These are phyloP conservation scores for Phytophthora macrochlamydospora DNA, from an alignment of 352 stramenopile genomes.

Conservation along the genomic window DNA sequence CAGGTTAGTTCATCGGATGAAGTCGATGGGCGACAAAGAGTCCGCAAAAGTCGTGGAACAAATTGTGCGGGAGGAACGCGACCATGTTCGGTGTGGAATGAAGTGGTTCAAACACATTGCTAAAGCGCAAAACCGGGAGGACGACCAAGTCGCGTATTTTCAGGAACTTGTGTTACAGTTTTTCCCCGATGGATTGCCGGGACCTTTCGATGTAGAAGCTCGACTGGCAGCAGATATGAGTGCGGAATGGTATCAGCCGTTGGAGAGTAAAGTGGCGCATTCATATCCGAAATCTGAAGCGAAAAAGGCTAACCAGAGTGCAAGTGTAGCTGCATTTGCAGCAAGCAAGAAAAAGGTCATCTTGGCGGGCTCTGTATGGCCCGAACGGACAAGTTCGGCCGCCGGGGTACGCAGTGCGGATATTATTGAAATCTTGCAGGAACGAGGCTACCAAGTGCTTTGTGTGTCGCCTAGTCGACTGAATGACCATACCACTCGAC, in stretches of 20 bases:
- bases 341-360: constrained; percentile 73
- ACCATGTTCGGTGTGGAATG: constrained; percentile 76
- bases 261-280: constrained; percentile 56
- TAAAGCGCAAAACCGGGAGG: constrained; percentile 32
- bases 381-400: constrained; percentile 87
- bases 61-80: constrained; percentile 82
- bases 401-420: constrained; percentile 86
- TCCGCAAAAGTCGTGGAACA: constrained; percentile 73
- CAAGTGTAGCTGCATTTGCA: constrained; percentile 51
- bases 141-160: constrained; percentile 73
- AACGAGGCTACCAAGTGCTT: constrained; percentile 67
- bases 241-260: constrained; percentile 67
- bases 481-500: constrained; percentile 67
- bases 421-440: constrained; percentile 71
- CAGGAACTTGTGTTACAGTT: constrained; percentile 79
- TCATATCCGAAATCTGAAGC: constrained; percentile 5
- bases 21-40: constrained; percentile 67
- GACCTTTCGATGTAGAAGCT: constrained; percentile 78
- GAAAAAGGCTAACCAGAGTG: constrained; percentile 19
- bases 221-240: constrained; percentile 75
- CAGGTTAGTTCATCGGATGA: constrained; percentile 72
- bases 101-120: constrained; percentile 82
- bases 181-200: constrained; percentile 79
- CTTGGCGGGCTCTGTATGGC: constrained; percentile 78
- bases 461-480: constrained; percentile 80